A percentile compares a stretch with the other conserved stretches of the same genome.
Evolutionary conservation across 371 early-diverging fungal genomes (phyloP).

Genomic region (Apophysomyces variabilis): DNA sequence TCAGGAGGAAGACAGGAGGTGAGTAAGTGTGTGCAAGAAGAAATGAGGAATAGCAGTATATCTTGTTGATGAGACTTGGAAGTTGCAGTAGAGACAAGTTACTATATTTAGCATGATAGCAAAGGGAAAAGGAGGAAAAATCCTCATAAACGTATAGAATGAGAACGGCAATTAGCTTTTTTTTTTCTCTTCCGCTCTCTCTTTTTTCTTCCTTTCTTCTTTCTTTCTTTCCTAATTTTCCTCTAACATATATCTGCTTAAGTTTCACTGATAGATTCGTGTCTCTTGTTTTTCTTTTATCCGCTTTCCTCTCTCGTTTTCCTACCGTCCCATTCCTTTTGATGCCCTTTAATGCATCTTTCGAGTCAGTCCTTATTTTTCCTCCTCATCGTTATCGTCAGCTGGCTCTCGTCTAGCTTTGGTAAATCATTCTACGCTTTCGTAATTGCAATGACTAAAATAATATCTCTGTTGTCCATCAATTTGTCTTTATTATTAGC

Average conservation of each 20-base stretch:
- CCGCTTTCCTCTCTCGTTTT: conserved; percentile 11
- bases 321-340: conserved; percentile 26
- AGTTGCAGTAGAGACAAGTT: conserved; percentile 1
- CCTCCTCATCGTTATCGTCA: conserved; percentile 30
- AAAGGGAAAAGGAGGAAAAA: conserved; percentile 17
- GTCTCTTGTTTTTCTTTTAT: conserved; percentile 4
- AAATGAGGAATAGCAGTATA: neutral
- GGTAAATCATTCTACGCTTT: neutral
- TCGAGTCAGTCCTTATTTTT: conserved; percentile 40
- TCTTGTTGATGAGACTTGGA: neutral
- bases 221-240: conserved; percentile 8
- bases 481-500: neutral
- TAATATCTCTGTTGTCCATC: too few species aligned
- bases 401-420: conserved; percentile 28
- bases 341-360: conserved; percentile 44
- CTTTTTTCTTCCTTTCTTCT: conserved; percentile 12
- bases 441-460: too few species aligned
- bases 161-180: conserved; percentile 11
- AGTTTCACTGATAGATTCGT: conserved; percentile 1
- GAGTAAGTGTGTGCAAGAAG: neutral
- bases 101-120: conserved; percentile 18
- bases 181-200: conserved; percentile 12
- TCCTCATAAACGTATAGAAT: conserved; percentile 12
- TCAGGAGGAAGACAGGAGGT: neutral
- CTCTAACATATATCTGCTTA: neutral